Conservation (phyloP, 164 flowering plant genomes). For the Umbellularia californica region DNA sequence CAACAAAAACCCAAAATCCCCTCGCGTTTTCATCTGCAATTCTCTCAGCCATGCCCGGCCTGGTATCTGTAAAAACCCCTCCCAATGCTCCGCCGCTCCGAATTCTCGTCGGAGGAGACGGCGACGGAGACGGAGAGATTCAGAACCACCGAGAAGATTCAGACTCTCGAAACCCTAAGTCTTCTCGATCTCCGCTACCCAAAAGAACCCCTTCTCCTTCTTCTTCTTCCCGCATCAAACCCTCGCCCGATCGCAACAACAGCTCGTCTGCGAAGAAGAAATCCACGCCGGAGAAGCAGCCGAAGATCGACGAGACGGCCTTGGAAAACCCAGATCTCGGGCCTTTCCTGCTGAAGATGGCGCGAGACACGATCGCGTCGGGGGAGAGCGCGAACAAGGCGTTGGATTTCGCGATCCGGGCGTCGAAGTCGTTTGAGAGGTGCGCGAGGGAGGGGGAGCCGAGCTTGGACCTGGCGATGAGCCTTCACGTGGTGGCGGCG, state of each 20-base stretch:
- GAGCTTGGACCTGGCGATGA: constrained; percentile 87
- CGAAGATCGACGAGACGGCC: constrained; percentile 46
- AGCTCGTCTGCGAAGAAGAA: constrained; percentile 34
- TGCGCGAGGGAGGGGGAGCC: constrained; percentile 70
- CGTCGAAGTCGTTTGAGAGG: constrained; percentile 82
- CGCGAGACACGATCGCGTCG: constrained; percentile 83
- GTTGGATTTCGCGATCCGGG: constrained; percentile 81
- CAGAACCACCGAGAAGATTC: constrained; percentile 1
- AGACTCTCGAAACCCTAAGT: constrained; percentile 20
- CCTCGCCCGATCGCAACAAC: constrained; percentile 35
- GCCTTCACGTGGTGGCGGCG: constrained; percentile 92
- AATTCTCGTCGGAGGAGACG: constrained; percentile 10
- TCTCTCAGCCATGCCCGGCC: constrained; percentile 16
- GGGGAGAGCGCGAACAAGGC: constrained; percentile 89
- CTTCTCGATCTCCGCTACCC: constrained; percentile 41
- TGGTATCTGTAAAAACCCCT: constrained; percentile 19
- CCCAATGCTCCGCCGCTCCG: constrained; percentile 16
- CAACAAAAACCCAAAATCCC: not conserved
- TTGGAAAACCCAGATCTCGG: constrained; percentile 99
- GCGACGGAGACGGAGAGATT: not conserved
- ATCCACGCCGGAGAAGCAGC: constrained; percentile 18
- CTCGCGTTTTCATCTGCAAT: not conserved
- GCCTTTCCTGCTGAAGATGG: constrained; percentile 84
- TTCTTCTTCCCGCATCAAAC: constrained; percentile 58
- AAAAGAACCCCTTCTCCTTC: constrained; percentile 48